Conservation (phyloP, 352 stramenopile genomes). For the Aphanomyces stellatus region DNA sequence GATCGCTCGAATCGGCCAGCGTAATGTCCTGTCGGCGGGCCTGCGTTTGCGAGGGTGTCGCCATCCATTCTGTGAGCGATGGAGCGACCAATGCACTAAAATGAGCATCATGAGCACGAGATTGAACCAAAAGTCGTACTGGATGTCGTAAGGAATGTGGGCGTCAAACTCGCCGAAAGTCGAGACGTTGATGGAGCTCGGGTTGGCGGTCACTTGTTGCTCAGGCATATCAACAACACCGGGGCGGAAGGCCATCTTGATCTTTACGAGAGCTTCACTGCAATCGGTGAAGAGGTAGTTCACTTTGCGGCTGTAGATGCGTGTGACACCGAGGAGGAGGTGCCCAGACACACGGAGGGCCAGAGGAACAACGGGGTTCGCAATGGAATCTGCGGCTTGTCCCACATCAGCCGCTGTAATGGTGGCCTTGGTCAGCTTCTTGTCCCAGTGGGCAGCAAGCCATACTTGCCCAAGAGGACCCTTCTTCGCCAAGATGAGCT, state of each 20-base stretch:
- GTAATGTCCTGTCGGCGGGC: conserved; percentile 80
- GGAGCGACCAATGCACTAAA: conserved; percentile 47
- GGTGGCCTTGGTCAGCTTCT: conserved; percentile 98
- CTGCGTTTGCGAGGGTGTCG: conserved; percentile 60
- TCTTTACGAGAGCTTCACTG: conserved; percentile 98
- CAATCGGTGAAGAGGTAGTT: conserved; percentile 98
- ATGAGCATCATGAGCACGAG: background rate
- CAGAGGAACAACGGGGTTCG: conserved; percentile 94
- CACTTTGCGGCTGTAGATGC: conserved; percentile 97
- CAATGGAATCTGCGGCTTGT: conserved; percentile 93
- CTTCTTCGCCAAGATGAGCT: conserved; percentile 99
- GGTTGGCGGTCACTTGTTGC: conserved; percentile 50
- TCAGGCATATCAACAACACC: conserved; percentile 69
- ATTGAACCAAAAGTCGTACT: conserved; percentile 37
- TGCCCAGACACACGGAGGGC: conserved; percentile 96
- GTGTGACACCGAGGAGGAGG: conserved; percentile 96
- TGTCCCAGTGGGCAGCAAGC: conserved; percentile 98
- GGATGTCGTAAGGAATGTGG: conserved; percentile 75
- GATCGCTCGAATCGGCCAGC: conserved; percentile 48
- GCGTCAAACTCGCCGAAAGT: conserved; percentile 82
- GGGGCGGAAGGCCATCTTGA: conserved; percentile 95
- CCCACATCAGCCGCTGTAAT: conserved; percentile 98
- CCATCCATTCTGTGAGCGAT: conserved; percentile 77
- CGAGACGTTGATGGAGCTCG: conserved; percentile 73
- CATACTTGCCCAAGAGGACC: conserved; percentile 98